These are phyloP conservation scores for Lecanicillium sp. DNA, from an alignment of 2,329 filamentous ascomycete genomes.

Conservation along the genomic window DNA sequence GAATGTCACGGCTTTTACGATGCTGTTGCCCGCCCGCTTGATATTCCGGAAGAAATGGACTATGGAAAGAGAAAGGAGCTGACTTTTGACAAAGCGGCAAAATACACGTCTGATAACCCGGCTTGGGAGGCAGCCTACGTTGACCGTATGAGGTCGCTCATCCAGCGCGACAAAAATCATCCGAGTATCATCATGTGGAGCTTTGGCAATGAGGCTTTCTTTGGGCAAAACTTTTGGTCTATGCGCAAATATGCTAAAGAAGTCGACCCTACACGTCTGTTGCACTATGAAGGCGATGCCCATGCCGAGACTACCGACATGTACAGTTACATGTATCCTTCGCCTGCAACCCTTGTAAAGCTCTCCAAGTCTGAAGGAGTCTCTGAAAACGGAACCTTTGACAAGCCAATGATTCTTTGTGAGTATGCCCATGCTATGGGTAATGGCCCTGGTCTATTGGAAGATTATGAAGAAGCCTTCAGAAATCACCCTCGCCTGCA, in stretches of 20 bases:
- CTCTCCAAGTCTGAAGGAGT: conserved; percentile 33
- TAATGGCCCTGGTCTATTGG: conserved; percentile 62
- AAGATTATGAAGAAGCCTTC: conserved; percentile 61
- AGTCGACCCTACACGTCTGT: conserved; percentile 48
- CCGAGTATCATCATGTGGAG: conserved; percentile 66
- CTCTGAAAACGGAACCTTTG: conserved; percentile 34
- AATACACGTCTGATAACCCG: conserved; percentile 54
- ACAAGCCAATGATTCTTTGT: conserved; percentile 53
- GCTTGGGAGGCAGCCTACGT: conserved; percentile 57
- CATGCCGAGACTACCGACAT: conserved; percentile 55
- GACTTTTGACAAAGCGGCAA: conserved; percentile 44
- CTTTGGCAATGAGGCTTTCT: conserved; percentile 67
- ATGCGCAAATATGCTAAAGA: conserved; percentile 58
- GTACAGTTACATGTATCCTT: conserved; percentile 61
- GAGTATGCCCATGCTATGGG: conserved; percentile 63
- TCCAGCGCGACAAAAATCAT: conserved; percentile 64
- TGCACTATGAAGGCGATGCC: conserved; percentile 61
- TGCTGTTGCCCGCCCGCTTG: conserved; percentile 37
- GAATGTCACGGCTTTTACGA: conserved; percentile 49
- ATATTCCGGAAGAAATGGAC: conserved; percentile 47
- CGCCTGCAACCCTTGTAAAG: conserved; percentile 40
- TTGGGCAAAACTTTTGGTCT: conserved; percentile 57
- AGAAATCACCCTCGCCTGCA: conserved; percentile 52
- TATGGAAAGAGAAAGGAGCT: conserved; percentile 53
- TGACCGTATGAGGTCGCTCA: conserved; percentile 56